phyloP scores from a whole-genome alignment of 805 yeast genomes.

The Hanseniaspora nectarophila region DNA sequence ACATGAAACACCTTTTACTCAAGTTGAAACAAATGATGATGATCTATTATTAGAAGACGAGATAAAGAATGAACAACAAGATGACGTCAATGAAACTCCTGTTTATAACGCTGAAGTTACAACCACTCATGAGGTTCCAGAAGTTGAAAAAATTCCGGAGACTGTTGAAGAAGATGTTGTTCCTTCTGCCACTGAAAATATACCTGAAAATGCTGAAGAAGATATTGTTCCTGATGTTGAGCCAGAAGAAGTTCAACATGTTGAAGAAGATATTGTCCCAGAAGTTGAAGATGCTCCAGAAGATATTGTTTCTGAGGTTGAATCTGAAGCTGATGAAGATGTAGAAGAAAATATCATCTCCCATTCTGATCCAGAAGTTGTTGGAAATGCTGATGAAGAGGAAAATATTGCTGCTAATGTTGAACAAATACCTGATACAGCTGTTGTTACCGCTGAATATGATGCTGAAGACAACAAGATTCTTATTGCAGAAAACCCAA shows the following conservation, averaged over 20 bases:
- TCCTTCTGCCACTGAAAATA: too few relatives aligned
- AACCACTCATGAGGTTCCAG: too few relatives aligned
- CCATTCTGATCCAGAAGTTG: too few relatives aligned
- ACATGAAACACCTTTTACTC: background rate
- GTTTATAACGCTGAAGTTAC: too few relatives aligned
- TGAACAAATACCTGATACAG: slow-evolving; percentile 11
- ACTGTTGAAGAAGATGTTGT: too few relatives aligned
- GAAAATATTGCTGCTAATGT: background rate
- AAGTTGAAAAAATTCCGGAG: too few relatives aligned
- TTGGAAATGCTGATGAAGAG: background rate
- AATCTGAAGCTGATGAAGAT: too few relatives aligned
- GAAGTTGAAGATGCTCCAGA: too few relatives aligned
- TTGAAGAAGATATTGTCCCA: too few relatives aligned
- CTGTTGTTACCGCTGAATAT: slow-evolving; percentile 9
- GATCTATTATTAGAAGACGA: background rate
- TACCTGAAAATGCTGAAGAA: background rate
- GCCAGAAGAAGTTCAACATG: too few relatives aligned
- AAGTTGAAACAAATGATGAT: background rate
- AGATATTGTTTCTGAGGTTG: background rate
- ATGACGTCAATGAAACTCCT: background rate
- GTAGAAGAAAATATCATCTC: too few relatives aligned
- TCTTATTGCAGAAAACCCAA: background rate
- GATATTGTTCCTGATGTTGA: background rate
- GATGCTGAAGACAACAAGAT: background rate
- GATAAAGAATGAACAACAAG: background rate